These are phyloP conservation scores for Prunus mira DNA, from an alignment of 306 rosid species.

Conservation along the genomic window DNA sequence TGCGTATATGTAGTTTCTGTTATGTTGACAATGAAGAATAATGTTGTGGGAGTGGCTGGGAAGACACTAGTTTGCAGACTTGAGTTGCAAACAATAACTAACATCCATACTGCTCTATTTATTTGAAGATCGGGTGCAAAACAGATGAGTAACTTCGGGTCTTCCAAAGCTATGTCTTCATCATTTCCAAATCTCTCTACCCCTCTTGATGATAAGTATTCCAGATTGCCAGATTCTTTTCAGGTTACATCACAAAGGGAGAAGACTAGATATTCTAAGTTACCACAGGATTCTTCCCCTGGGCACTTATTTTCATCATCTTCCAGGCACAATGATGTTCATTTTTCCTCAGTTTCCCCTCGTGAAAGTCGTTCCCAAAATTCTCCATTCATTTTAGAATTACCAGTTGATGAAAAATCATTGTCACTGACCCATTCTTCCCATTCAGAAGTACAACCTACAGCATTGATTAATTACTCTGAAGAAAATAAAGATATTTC, in stretches of 20 bases:
- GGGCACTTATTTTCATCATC: conserved; percentile 43
- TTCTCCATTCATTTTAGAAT: conserved; percentile 45
- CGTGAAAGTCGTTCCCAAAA: conserved; percentile 40
- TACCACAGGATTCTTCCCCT: conserved; percentile 39
- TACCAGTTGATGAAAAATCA: conserved; percentile 36
- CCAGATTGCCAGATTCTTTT: conserved; percentile 48
- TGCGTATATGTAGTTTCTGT: conserved; percentile 10
- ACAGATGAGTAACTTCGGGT: conserved; percentile 50
- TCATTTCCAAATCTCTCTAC: conserved; percentile 48
- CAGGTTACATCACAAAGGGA: conserved; percentile 44
- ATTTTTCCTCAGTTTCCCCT: conserved; percentile 32
- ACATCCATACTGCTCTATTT: conserved; percentile 37
- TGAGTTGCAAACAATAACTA: not conserved
- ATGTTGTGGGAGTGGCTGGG: conserved; percentile 23
- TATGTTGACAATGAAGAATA: conserved; percentile 17
- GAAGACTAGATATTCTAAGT: conserved; percentile 30
- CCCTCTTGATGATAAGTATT: conserved; percentile 36
- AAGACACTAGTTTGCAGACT: conserved; percentile 3
- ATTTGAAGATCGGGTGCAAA: conserved; percentile 53
- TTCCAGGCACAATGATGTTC: conserved; percentile 28
- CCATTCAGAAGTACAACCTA: conserved; percentile 39
- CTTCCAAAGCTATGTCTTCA: conserved; percentile 41
- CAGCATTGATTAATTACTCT: conserved; percentile 33
- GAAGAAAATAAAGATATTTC: conserved; percentile 43
- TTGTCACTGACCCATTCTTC: conserved; percentile 34